phyloP scores from a whole-genome alignment of 257 asterid species.

The Asclepias syriaca region DNA sequence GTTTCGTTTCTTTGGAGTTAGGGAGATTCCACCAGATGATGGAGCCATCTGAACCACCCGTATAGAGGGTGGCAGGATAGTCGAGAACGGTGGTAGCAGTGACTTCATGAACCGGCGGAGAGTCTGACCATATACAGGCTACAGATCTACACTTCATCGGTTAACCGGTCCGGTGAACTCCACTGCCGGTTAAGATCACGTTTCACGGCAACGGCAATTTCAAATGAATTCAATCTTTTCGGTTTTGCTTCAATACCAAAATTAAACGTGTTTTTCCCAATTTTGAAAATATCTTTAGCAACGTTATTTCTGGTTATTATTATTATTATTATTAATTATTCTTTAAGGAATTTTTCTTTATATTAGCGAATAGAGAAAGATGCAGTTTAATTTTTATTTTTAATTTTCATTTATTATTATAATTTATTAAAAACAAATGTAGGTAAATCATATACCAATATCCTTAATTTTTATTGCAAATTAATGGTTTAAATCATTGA shows the following conservation, averaged over 20 bases:
- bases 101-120: slow-evolving; percentile 80
- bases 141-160: slow-evolving; percentile 89
- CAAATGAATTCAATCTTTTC: neutral
- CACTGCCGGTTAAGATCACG: slow-evolving; percentile 9
- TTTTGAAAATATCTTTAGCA: too few relatives aligned
- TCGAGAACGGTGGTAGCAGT: slow-evolving; percentile 70
- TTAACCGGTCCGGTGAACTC: slow-evolving; percentile 23
- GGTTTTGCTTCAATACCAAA: neutral
- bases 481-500: too few relatives aligned
- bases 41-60: slow-evolving; percentile 99
- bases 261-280: neutral
- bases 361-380: too few relatives aligned
- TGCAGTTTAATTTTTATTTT: too few relatives aligned
- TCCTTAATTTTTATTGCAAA: too few relatives aligned
- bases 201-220: neutral
- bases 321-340: too few relatives aligned
- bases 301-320: too few relatives aligned
- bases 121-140: slow-evolving; percentile 93
- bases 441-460: too few relatives aligned
- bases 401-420: too few relatives aligned
- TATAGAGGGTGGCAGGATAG: slow-evolving; percentile 78
- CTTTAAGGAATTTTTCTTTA: too few relatives aligned
- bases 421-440: too few relatives aligned
- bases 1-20: slow-evolving; percentile 25
- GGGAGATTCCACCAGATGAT: slow-evolving; percentile 91